Evolutionary conservation across 2,329 filamentous ascomycete genomes (phyloP).

Genomic region (Leptographium galeiforme): DNA sequence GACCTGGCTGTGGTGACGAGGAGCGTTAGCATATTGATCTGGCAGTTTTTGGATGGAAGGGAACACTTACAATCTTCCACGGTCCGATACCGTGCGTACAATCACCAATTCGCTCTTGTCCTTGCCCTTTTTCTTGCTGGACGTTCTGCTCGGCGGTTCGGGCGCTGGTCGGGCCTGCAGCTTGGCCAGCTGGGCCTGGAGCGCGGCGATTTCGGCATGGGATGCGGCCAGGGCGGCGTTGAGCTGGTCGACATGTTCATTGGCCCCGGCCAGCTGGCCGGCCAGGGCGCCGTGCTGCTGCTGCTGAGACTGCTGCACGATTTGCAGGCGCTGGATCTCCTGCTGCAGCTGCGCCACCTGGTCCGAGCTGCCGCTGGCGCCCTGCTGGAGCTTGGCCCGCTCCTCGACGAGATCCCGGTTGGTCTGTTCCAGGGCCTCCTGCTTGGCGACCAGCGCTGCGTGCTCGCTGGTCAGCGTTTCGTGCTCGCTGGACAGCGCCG

Average conservation of each 20-base stretch:
- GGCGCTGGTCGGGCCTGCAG: slow-evolving; percentile 1
- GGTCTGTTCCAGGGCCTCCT: not conserved
- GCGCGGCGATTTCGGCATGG: slow-evolving; percentile 4
- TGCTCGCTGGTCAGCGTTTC: not conserved
- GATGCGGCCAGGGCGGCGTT: slow-evolving; percentile 1
- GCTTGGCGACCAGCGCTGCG: not conserved
- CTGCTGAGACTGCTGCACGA: not conserved
- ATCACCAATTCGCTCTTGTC: slow-evolving; percentile 10
- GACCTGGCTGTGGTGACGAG: slow-evolving; percentile 5
- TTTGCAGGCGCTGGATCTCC: not conserved
- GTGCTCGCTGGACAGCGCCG: not conserved
- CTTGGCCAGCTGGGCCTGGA: slow-evolving; percentile 9
- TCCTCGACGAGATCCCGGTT: not conserved
- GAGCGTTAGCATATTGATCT: not conserved
- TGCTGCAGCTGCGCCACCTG: not conserved
- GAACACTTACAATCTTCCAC: slow-evolving; percentile 9
- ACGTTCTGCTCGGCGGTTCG: not conserved
- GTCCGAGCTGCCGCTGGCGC: not conserved
- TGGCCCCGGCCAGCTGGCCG: not conserved
- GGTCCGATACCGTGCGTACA: slow-evolving; percentile 10
- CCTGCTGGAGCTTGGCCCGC: not conserved
- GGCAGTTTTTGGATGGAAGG: too few species aligned
- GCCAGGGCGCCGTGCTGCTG: not conserved
- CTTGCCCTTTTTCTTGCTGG: slow-evolving; percentile 2
- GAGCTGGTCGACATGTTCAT: slow-evolving; percentile 2